phyloP scores from a whole-genome alignment of 306 rosid species.

The Casuarina equisetifolia region DNA sequence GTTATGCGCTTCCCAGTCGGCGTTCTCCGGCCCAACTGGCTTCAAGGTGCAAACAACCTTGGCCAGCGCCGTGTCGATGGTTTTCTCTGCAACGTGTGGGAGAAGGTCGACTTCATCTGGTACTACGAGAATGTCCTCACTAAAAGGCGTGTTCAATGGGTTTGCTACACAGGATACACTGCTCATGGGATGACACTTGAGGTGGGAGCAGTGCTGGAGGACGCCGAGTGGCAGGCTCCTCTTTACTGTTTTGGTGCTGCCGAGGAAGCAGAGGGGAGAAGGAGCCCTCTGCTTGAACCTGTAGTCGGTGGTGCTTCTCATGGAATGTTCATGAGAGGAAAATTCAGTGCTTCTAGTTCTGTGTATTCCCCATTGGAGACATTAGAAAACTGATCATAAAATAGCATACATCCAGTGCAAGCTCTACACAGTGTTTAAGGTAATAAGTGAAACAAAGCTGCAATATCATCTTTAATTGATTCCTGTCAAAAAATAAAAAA shows the following conservation, averaged over 20 bases:
- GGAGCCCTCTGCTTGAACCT: neutral
- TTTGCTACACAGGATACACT: slow-evolving; percentile 41
- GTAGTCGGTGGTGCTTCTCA: slow-evolving; percentile 8
- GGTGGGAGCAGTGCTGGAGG: slow-evolving; percentile 79
- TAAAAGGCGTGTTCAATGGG: slow-evolving; percentile 72
- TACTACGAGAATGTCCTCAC: slow-evolving; percentile 52
- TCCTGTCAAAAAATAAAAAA: too few species aligned
- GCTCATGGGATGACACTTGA: slow-evolving; percentile 96
- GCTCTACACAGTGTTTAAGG: too few species aligned
- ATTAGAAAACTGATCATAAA: neutral
- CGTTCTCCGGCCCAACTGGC: slow-evolving; percentile 85
- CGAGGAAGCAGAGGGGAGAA: neutral
- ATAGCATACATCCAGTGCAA: too few species aligned
- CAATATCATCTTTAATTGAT: too few species aligned
- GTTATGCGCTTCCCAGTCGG: slow-evolving; percentile 52
- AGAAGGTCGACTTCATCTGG: slow-evolving; percentile 50
- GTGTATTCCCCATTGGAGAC: neutral
- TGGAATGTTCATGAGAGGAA: slow-evolving; percentile 26
- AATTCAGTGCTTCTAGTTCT: neutral
- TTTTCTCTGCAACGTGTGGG: slow-evolving; percentile 80
- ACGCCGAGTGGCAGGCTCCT: slow-evolving; percentile 89
- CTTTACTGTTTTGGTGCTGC: slow-evolving; percentile 53
- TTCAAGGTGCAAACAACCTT: slow-evolving; percentile 71
- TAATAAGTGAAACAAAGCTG: too few species aligned
- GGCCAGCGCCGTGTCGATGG: slow-evolving; percentile 68